Evolutionary conservation across 352 stramenopile genomes (phyloP).

Genomic region (Halophytophthora batemanensis): DNA sequence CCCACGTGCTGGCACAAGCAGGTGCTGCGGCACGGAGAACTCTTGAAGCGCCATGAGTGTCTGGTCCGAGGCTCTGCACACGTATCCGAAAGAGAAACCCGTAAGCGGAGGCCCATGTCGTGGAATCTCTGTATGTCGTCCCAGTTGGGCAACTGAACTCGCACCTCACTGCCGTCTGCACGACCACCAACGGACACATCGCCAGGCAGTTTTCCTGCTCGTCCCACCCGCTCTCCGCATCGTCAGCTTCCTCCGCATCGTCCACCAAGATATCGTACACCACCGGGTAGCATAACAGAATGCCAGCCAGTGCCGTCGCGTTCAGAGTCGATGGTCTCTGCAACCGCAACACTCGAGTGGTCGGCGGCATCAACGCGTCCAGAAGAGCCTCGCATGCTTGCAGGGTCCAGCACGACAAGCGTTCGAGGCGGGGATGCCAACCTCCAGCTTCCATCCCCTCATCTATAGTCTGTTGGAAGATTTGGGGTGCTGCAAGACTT

Average conservation of each 20-base stretch:
- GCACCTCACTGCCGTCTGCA: conserved; percentile 25
- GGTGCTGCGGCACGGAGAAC: conserved; percentile 50
- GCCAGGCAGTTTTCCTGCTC: conserved; percentile 50
- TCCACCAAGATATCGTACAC: conserved; percentile 32
- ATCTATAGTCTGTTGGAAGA: neutral
- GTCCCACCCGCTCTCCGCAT: conserved; percentile 16
- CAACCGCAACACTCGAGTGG: conserved; percentile 18
- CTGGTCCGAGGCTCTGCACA: conserved; percentile 10
- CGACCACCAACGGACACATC: conserved; percentile 41
- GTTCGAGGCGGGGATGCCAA: conserved; percentile 3
- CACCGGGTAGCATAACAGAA: conserved; percentile 43
- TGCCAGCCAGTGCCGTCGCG: conserved; percentile 32
- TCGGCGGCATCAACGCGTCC: neutral
- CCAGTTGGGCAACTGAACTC: conserved; percentile 5
- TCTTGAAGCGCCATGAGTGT: conserved; percentile 32
- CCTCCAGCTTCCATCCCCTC: neutral
- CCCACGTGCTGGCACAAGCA: too few relatives aligned
- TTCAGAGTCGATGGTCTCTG: conserved; percentile 7
- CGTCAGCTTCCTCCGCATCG: neutral
- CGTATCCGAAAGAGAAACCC: conserved; percentile 4
- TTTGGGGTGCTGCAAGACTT: conserved; percentile 9
- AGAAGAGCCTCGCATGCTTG: conserved; percentile 20
- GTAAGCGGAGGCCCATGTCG: conserved; percentile 5
- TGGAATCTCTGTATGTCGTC: neutral
- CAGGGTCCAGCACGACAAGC: conserved; percentile 11